A percentile compares a stretch with the other conserved stretches of the same genome.
These are phyloP conservation scores for Ichthyophthirius multifiliis DNA, from an alignment of 169 alveolate species.

Conservation along the genomic window DNA sequence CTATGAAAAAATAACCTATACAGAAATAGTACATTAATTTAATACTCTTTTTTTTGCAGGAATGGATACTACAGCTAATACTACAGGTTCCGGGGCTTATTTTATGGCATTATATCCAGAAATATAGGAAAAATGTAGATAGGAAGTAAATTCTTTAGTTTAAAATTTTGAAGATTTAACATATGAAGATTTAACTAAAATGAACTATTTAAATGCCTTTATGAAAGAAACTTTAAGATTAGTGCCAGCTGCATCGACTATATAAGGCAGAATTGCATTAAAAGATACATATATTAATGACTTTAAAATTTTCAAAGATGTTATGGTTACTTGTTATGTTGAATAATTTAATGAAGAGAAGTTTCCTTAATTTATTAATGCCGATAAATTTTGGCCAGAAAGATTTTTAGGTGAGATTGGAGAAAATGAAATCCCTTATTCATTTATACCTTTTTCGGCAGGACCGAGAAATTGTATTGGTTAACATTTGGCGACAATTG, in stretches of 20 bases:
- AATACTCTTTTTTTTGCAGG: conserved; percentile 38
- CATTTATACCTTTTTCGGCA: conserved; percentile 31
- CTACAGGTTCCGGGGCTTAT: not conserved
- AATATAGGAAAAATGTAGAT: not conserved
- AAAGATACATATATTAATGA: conserved; percentile 1
- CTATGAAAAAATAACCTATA: not conserved
- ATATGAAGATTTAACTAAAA: conserved; percentile 7
- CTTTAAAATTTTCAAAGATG: not conserved
- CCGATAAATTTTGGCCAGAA: not conserved
- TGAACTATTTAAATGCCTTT: not conserved
- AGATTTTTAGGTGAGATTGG: not conserved
- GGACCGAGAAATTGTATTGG: conserved; percentile 44
- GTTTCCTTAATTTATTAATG: not conserved
- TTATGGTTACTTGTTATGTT: not conserved
- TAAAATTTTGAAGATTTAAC: not conserved
- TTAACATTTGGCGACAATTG: conserved; percentile 34
- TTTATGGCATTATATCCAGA: conserved; percentile 2
- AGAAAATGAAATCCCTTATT: not conserved
- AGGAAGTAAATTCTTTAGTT: conserved; percentile 11
- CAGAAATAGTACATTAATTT: conserved; percentile 24
- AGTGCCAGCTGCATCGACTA: conserved; percentile 2
- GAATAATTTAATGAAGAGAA: not conserved
- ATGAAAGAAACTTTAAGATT: conserved; percentile 38
- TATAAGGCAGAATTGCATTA: conserved; percentile 5
- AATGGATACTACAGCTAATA: conserved; percentile 39